phyloP scores from a whole-genome alignment of 257 asterid genomes.

The Solanum paucissectum region DNA sequence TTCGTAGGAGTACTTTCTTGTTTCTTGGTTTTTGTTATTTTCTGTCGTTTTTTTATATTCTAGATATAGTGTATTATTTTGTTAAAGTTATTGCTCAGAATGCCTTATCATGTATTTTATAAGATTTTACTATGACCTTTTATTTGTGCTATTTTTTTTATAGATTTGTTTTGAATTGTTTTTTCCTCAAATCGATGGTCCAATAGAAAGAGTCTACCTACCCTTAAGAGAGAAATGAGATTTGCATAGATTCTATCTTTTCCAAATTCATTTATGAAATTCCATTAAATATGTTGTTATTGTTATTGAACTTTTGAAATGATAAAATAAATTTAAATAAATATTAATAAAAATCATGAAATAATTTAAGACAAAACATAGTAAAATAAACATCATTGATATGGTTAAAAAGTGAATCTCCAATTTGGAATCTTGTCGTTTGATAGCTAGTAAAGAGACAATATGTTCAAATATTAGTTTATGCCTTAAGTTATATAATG shows the following conservation, averaged over 20 bases:
- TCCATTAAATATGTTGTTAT: too few species aligned
- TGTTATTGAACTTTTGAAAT: too few species aligned
- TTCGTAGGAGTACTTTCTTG: too few species aligned
- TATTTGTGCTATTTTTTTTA: neutral
- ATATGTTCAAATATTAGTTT: too few species aligned
- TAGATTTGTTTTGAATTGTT: neutral
- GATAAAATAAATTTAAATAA: too few species aligned
- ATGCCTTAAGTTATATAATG: too few species aligned
- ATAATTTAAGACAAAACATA: too few species aligned
- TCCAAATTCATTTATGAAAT: neutral
- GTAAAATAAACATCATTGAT: neutral
- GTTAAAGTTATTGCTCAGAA: neutral
- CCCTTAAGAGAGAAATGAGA: neutral
- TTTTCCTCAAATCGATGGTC: too few species aligned
- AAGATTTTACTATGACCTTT: neutral
- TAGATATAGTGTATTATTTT: neutral
- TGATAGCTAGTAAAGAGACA: neutral
- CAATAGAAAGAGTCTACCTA: neutral
- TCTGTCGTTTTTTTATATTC: too few species aligned
- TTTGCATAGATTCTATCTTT: rapidly evolving
- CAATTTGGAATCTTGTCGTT: neutral
- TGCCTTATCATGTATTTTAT: neutral
- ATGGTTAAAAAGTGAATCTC: neutral
- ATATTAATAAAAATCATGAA: too few species aligned
- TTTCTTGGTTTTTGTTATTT: too few species aligned